phyloP scores from a whole-genome alignment of 441 rosid genomes.

The Omphalea diandra region DNA sequence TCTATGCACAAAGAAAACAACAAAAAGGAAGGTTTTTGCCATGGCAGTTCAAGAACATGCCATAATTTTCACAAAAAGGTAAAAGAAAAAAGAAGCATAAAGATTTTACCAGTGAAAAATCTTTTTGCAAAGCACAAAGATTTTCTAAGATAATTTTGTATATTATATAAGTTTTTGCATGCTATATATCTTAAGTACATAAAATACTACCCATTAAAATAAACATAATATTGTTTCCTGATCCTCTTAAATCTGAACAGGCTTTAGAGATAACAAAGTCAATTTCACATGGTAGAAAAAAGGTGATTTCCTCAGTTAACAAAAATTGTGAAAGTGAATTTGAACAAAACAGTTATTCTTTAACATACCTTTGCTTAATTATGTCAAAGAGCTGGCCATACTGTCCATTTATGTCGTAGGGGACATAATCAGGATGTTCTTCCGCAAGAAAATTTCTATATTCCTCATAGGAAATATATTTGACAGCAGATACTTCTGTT shows the following conservation, averaged over 20 bases:
- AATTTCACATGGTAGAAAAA: not conserved
- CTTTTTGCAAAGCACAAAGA: not conserved
- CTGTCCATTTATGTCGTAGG: constrained; percentile 63
- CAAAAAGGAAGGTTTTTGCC: not conserved
- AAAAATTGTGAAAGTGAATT: constrained; percentile 20
- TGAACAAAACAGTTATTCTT: constrained; percentile 1
- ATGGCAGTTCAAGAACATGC: not conserved
- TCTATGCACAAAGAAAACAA: not conserved
- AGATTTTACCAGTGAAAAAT: not conserved
- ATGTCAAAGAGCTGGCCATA: constrained; percentile 75
- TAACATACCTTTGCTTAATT: constrained; percentile 58
- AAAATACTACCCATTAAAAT: not conserved
- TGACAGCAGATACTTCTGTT: constrained; percentile 90
- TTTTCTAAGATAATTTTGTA: not conserved
- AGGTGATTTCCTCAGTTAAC: not conserved
- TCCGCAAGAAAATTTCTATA: constrained; percentile 59
- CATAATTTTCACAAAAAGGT: not conserved
- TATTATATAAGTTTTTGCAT: not conserved
- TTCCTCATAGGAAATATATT: constrained; percentile 61
- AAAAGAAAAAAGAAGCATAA: not conserved
- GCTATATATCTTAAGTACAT: not conserved
- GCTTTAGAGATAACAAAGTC: not conserved
- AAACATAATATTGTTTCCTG: not conserved
- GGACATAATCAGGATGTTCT: constrained; percentile 78
- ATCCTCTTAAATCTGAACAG: not conserved